Evolutionary conservation across 2,329 filamentous ascomycete species (phyloP).

Genomic region (Geosmithia morbida): DNA sequence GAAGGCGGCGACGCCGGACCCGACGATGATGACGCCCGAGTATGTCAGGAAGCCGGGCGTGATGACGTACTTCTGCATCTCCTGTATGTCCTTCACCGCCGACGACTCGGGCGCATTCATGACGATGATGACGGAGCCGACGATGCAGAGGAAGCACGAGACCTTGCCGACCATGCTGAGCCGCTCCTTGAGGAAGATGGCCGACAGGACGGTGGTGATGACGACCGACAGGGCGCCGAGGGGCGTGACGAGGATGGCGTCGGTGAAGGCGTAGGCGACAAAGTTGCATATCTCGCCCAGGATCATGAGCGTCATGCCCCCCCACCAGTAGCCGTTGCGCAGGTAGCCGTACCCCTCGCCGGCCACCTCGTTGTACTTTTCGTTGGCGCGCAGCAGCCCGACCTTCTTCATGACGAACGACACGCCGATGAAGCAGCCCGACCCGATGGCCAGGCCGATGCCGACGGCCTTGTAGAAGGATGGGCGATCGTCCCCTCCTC

Average conservation of each 20-base stretch:
- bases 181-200: slow-evolving; percentile 90
- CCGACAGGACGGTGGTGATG: slow-evolving; percentile 77
- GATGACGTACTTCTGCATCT: slow-evolving; percentile 82
- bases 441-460: slow-evolving; percentile 71
- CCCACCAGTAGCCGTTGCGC: slow-evolving; percentile 92
- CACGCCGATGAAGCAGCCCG: slow-evolving; percentile 81
- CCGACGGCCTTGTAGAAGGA: slow-evolving; percentile 70
- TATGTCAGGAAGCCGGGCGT: slow-evolving; percentile 77
- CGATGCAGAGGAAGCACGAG: slow-evolving; percentile 86
- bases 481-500: slow-evolving; percentile 21
- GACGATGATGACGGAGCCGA: slow-evolving; percentile 86
- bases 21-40: slow-evolving; percentile 68
- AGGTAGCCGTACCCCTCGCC: slow-evolving; percentile 96
- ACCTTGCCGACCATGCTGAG: slow-evolving; percentile 94
- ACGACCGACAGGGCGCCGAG: slow-evolving; percentile 86
- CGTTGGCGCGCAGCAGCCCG: slow-evolving; percentile 79
- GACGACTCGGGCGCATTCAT: slow-evolving; percentile 83
- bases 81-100: slow-evolving; percentile 74
- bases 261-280: slow-evolving; percentile 90
- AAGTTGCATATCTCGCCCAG: slow-evolving; percentile 95
- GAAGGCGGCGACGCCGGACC: slow-evolving; percentile 55
- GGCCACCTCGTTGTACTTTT: slow-evolving; percentile 90
- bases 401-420: slow-evolving; percentile 96
- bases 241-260: slow-evolving; percentile 89
- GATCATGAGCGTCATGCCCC: slow-evolving; percentile 93